Conservation (phyloP, 257 asterid species). For the Eustoma russellianum region DNA sequence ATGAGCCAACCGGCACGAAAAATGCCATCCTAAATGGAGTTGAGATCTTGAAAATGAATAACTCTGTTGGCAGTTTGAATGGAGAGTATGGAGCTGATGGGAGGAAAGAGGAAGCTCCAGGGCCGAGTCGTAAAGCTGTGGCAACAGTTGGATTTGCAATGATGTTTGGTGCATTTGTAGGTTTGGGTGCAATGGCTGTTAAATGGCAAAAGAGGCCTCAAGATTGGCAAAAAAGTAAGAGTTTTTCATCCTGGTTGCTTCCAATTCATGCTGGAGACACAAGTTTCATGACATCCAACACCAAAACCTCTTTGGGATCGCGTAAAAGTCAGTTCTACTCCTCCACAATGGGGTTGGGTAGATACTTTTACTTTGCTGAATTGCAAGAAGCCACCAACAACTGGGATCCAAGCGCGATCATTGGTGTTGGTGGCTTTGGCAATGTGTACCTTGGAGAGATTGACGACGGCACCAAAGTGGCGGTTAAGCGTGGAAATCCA, state of each 20-base stretch:
- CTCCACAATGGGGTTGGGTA: constrained; percentile 10
- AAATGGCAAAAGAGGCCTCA: constrained; percentile 13
- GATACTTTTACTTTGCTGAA: constrained; percentile 9
- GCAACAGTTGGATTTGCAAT: constrained; percentile 23
- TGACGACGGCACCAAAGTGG: constrained; percentile 7
- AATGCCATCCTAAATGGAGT: constrained; percentile 25
- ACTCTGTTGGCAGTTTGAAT: constrained; percentile 14
- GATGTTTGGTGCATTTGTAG: constrained; percentile 5
- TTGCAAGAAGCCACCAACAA: constrained; percentile 13
- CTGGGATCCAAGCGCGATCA: constrained; percentile 2
- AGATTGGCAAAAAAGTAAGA: constrained; percentile 12
- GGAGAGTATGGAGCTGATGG: constrained; percentile 26
- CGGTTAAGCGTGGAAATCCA: constrained; percentile 14
- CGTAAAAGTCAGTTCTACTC: constrained; percentile 1
- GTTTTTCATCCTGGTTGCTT: constrained; percentile 13
- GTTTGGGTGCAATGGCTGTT: constrained; percentile 14
- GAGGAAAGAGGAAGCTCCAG: background rate
- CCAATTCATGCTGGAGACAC: constrained; percentile 5
- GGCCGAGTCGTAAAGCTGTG: constrained; percentile 41
- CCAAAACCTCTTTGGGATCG: constrained; percentile 16
- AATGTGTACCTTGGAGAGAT: constrained; percentile 14
- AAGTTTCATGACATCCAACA: background rate
- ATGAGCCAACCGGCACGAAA: constrained; percentile 6
- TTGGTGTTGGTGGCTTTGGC: constrained; percentile 18
- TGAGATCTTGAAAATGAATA: constrained; percentile 24